phyloP scores from a whole-genome alignment of 495 filamentous ascomycete species.

The Podospora fimiseda region DNA sequence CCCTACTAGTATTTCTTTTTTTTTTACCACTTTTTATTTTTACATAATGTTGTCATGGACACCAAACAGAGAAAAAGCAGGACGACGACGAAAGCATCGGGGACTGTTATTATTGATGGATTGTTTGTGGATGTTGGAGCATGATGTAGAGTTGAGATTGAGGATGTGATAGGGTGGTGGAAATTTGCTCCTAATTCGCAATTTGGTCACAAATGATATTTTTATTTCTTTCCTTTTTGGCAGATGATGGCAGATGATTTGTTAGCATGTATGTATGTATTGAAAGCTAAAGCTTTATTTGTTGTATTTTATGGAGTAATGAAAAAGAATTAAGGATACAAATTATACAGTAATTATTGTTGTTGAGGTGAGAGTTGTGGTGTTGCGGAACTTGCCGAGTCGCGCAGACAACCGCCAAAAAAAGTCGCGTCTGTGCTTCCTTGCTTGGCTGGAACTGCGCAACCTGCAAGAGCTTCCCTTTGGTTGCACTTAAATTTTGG shows the following conservation, averaged over 20 bases:
- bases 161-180: too few species aligned
- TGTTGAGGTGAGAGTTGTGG: background rate
- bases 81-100: too few species aligned
- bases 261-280: too few species aligned
- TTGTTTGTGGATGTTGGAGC: too few species aligned
- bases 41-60: background rate
- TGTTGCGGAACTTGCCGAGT: conserved; percentile 15
- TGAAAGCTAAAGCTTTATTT: background rate
- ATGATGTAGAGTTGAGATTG: too few species aligned
- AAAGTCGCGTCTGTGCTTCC: conserved; percentile 15
- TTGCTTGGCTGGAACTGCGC: background rate
- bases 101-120: too few species aligned
- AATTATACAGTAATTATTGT: background rate
- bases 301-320: background rate
- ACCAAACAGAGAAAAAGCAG: too few species aligned
- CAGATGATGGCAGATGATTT: too few species aligned
- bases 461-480: conserved; percentile 9
- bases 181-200: too few species aligned
- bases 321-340: background rate
- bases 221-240: too few species aligned
- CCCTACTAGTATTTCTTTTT: background rate
- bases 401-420: conserved; percentile 14
- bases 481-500: background rate
- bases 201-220: too few species aligned
- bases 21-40: conserved; percentile 4